Evolutionary conservation across 148 eudicot genomes (phyloP), one percentile per base, ranked within the genome.

Genomic region (Rhododendron mucronatum): DNA sequence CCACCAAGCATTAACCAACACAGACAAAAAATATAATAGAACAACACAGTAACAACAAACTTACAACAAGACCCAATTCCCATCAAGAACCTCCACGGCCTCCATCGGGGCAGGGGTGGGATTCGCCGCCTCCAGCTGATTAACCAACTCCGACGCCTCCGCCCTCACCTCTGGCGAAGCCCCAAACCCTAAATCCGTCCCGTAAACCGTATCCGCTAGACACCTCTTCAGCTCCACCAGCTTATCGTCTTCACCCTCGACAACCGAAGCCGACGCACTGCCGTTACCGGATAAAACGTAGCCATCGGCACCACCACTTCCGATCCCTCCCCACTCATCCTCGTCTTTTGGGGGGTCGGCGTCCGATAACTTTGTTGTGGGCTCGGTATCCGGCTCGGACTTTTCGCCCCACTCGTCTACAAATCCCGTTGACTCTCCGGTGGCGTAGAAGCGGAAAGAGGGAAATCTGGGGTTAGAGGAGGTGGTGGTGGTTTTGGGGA

Each of bases 41-140:
- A 74, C 20, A 37, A 51, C n/a, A 12, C 16, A 33, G 11, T 9
- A 83, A 83, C 30, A 20, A 83, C 23, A 41, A 37, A 92, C 99
- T 95, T 89, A 97, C 98, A 94, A 86, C 87, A 97, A 91, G 88
- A 95, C 78, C 99, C 99, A 97, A n/a, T 93, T 95, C 55, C 98
- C 99, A 84, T 91, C 96, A 67, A 97, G 96, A 91, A 94, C 90
- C 20, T 88, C 96, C 18, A 90, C 59, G 0, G 86, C 87, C 86
- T 93, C 96, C 9, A 92, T 93, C 30, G 98, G 96, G 18, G 91
- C 94, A 3, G 92, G 91, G 79, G 85, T 88, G 15, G 98, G 99
- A 86, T 97, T 97, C 12, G 82, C 88, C 21, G 98, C 98, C 91
- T 97, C 98, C 39, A 97, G 86, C 90, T 94, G 96, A 78, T 71